These are phyloP conservation scores for Pythium rishiriense DNA, from an alignment of 352 stramenopile genomes.

Conservation along the genomic window DNA sequence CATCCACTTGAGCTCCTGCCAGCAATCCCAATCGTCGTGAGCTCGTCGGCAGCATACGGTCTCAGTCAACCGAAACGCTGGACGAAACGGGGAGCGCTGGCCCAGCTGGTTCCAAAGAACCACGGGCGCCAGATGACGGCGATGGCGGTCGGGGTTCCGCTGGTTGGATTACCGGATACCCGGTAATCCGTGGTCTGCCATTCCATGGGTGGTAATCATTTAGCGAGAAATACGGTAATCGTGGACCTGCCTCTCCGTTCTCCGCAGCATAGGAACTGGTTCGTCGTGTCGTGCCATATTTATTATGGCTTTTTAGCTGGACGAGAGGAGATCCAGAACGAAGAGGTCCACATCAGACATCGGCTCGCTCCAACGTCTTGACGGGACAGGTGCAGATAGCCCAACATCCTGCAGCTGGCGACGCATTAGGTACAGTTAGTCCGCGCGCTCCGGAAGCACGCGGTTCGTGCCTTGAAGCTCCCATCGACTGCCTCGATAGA, in stretches of 20 bases:
- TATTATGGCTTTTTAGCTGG: not conserved
- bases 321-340: not conserved
- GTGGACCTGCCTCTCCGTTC: not conserved
- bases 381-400: no score
- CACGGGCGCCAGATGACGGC: not conserved
- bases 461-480: no score
- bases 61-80: not conserved
- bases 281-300: no score
- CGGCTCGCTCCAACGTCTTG: not conserved
- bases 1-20: conserved; percentile 20
- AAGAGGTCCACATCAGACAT: conserved; percentile 12
- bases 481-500: conserved; percentile 1
- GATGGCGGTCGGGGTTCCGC: not conserved
- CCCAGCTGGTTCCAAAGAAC: not conserved
- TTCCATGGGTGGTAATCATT: not conserved
- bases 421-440: no score
- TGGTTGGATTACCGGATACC: not conserved
- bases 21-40: conserved; percentile 19
- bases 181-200: not conserved
- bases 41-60: conserved; percentile 21
- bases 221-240: not conserved
- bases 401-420: no score
- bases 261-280: not conserved
- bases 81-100: not conserved
- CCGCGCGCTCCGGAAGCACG: no score